Evolutionary conservation across 495 filamentous ascomycete species (phyloP), one percentile per base, ranked within the genome.

Genomic region (Clohesyomyces aquaticus): DNA sequence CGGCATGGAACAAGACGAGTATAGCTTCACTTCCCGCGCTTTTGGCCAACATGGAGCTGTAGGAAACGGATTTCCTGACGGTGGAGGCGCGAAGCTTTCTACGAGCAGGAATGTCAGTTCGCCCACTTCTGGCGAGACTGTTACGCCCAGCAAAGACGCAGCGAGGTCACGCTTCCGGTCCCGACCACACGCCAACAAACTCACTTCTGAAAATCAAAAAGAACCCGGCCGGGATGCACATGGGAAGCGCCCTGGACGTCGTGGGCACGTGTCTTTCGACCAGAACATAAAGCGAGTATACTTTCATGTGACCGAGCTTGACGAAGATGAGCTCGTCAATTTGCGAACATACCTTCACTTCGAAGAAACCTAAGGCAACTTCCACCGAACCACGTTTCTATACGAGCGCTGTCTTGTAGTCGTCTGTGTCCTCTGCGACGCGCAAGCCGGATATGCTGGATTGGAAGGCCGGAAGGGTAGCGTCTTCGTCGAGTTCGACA

Each of bases 321-420:
- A 96, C 68, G 87, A 93, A 62, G 77, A 82, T 6, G 91, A 98
- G 72, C 78, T 99, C n/a, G 77, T 77, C n/a, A 97, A 96, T 75
- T 99, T 95, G 94, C 81, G 88, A 56, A 96, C 93, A 69, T 99
- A 98, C 72, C 86, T 99, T 18, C 92, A 98, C 70, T 97, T 96
- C 68, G 95, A 99, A 72, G 94, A 99, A 76, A 76, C 79, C 1
- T 90, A 96, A 75, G 89, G 88, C 32, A 85, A 91, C 50, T 95
- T 87, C 63, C 70, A 77, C 8, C 82, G 94, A 26, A 90, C 82
- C 29, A 82, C 86, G 22, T 95, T 93, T 72, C 78, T 99, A 19
- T 98, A 98, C 72, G 94, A 99, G 76, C 87, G 94, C 29, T 96
- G 91, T 67, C 76, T 99, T 27, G 90, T 96, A n/a, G n/a, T n/a